These are phyloP conservation scores for Pseudogymnoascus sp. DNA, from an alignment of 2,329 filamentous ascomycete genomes.

Conservation along the genomic window DNA sequence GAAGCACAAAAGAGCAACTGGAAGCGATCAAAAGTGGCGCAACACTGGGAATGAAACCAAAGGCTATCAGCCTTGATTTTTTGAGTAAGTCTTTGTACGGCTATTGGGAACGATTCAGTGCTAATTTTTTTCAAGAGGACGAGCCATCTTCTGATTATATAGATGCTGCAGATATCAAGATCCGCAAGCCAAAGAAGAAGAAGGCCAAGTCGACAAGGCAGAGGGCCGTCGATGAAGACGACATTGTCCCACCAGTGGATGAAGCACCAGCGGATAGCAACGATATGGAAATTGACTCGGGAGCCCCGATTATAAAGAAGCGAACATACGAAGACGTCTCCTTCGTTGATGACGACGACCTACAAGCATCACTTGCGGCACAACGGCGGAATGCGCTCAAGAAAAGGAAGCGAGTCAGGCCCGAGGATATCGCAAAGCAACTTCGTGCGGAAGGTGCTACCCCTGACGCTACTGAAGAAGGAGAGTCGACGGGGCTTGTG, in stretches of 20 bases:
- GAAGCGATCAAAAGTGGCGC: slow-evolving; percentile 47
- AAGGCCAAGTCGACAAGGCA: slow-evolving; percentile 71
- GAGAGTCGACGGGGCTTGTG: slow-evolving; percentile 58
- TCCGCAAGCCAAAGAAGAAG: slow-evolving; percentile 93
- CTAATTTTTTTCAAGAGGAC: slow-evolving; percentile 44
- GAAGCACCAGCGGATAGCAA: slow-evolving; percentile 33
- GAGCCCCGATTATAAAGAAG: slow-evolving; percentile 49
- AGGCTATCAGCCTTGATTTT: slow-evolving; percentile 73
- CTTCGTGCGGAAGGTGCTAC: slow-evolving; percentile 55
- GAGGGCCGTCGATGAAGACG: slow-evolving; percentile 59
- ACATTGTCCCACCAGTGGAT: slow-evolving; percentile 43
- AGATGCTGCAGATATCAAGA: slow-evolving; percentile 77
- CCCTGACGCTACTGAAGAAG: slow-evolving; percentile 47
- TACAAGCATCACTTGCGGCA: slow-evolving; percentile 78
- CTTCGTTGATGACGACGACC: slow-evolving; percentile 85
- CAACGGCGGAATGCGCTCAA: slow-evolving; percentile 80
- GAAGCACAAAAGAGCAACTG: slow-evolving; percentile 59
- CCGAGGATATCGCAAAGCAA: slow-evolving; percentile 80
- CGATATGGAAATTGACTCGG: slow-evolving; percentile 71
- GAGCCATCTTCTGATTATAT: slow-evolving; percentile 78
- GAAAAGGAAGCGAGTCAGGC: slow-evolving; percentile 80
- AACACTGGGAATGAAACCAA: slow-evolving; percentile 54
- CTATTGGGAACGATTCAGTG: slow-evolving; percentile 13
- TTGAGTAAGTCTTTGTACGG: slow-evolving; percentile 37
- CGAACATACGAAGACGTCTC: slow-evolving; percentile 58